Evolutionary conservation across 2,329 filamentous ascomycete genomes (phyloP).

Genomic region (Colletotrichum eleusines): DNA sequence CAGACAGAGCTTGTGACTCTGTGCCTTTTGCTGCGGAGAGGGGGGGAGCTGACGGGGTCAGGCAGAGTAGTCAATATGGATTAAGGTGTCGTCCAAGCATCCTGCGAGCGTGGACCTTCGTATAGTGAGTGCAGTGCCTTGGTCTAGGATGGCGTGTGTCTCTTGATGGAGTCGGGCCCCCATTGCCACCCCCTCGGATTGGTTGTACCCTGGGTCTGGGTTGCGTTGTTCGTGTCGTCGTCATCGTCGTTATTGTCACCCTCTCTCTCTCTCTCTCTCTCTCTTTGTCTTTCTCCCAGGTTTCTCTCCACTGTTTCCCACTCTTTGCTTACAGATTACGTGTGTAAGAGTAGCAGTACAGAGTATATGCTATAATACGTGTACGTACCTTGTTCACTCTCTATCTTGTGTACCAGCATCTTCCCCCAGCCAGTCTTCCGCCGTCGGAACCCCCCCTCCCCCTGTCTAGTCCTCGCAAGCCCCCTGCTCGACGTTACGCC

Average conservation of each 20-base stretch:
- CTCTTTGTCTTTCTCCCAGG: constrained; percentile 2
- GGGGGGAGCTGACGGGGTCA: not conserved
- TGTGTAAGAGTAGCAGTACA: not conserved
- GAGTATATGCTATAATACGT: too few relatives aligned
- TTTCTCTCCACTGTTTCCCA: constrained; percentile 7
- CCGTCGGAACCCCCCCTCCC: not conserved
- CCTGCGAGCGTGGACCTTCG: constrained; percentile 3
- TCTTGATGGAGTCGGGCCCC: not conserved
- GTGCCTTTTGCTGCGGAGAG: not conserved
- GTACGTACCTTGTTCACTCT: not conserved
- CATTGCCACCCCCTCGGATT: constrained; percentile 27
- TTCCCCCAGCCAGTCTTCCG: not conserved
- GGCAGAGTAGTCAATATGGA: constrained; percentile 16
- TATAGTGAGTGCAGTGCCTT: not conserved
- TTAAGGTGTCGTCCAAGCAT: constrained; percentile 3
- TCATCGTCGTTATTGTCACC: not conserved
- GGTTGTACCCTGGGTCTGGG: not conserved
- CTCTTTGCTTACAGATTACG: not conserved
- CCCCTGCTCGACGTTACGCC: constrained; percentile 19
- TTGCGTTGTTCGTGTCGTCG: not conserved
- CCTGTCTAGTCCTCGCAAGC: not conserved
- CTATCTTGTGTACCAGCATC: not conserved
- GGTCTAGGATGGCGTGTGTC: not conserved
- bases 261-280: constrained; percentile 4
- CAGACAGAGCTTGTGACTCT: not conserved